phyloP scores from a whole-genome alignment of 140 eudicot species.

The Anethum foeniculum region DNA sequence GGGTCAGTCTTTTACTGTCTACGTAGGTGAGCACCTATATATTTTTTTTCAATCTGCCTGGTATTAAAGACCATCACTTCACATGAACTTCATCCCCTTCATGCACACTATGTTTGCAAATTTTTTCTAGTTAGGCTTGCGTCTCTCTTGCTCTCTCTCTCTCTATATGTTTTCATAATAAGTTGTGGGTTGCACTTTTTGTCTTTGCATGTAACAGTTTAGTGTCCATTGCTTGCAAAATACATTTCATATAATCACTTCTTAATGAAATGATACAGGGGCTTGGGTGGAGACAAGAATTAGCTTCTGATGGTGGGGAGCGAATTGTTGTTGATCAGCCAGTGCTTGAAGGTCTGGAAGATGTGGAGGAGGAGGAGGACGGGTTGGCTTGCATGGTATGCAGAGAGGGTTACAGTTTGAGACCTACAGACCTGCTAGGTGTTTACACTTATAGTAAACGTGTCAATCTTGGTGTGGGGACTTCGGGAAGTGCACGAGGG shows the following conservation, averaged over 20 bases:
- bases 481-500: slow-evolving; percentile 84
- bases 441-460: slow-evolving; percentile 93
- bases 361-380: slow-evolving; percentile 95
- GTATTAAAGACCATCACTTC: not conserved
- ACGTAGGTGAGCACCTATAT: not conserved
- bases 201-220: not conserved
- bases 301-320: slow-evolving; percentile 86
- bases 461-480: slow-evolving; percentile 85
- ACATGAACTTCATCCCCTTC: not conserved
- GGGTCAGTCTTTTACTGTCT: not conserved
- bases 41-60: not conserved
- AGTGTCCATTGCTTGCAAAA: not conserved
- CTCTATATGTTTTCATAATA: not conserved
- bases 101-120: not conserved
- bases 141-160: not conserved
- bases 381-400: slow-evolving; percentile 99
- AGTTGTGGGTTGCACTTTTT: not conserved
- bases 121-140: not conserved
- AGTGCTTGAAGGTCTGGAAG: slow-evolving; percentile 88
- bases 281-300: slow-evolving; percentile 84
- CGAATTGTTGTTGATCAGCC: slow-evolving; percentile 83
- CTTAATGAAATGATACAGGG: slow-evolving; percentile 34
- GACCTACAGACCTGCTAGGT: slow-evolving; percentile 81
- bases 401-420: slow-evolving; percentile 85
- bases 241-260: slow-evolving; percentile 2